A percentile compares a stretch with the other conserved stretches of the same genome.
Evolutionary conservation across 345 rosid species (phyloP).

Genomic region (Hibiscus tridactylites): DNA sequence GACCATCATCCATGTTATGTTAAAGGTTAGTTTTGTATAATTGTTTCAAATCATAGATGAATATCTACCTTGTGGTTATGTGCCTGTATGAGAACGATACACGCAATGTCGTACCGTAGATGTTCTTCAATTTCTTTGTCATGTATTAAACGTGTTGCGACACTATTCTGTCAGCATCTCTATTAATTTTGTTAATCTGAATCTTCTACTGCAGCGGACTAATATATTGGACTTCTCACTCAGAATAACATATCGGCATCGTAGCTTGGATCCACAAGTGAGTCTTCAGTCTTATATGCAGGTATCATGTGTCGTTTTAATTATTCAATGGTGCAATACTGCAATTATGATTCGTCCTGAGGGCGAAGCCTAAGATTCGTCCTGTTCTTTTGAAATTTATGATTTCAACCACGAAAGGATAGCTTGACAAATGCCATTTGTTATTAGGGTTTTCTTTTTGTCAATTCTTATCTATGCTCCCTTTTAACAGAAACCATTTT

Average conservation of each 20-base stretch:
- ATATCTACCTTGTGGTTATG: background rate
- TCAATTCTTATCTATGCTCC: too few relatives aligned
- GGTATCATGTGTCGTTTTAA: background rate
- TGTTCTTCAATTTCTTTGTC: background rate
- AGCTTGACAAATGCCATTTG: too few relatives aligned
- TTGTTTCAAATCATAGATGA: background rate
- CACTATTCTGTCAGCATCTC: too few relatives aligned
- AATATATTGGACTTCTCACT: constrained; percentile 21
- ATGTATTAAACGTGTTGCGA: background rate
- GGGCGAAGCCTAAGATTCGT: background rate
- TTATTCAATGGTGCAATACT: background rate
- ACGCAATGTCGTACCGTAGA: background rate
- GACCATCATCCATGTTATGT: background rate
- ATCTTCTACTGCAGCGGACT: constrained; percentile 45
- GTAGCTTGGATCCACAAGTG: background rate
- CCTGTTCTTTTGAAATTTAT: background rate
- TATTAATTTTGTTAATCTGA: background rate
- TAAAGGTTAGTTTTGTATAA: background rate
- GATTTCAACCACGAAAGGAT: background rate
- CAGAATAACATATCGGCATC: constrained; percentile 20
- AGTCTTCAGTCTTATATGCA: background rate
- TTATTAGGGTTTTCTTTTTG: too few relatives aligned
- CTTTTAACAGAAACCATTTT: too few relatives aligned
- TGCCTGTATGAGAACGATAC: background rate
- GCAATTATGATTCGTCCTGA: background rate